Percentiles rank a stretch among this genome's conserved stretches.
phyloP scores from a whole-genome alignment of 352 stramenopile species.

The Phytopythium vexans region DNA sequence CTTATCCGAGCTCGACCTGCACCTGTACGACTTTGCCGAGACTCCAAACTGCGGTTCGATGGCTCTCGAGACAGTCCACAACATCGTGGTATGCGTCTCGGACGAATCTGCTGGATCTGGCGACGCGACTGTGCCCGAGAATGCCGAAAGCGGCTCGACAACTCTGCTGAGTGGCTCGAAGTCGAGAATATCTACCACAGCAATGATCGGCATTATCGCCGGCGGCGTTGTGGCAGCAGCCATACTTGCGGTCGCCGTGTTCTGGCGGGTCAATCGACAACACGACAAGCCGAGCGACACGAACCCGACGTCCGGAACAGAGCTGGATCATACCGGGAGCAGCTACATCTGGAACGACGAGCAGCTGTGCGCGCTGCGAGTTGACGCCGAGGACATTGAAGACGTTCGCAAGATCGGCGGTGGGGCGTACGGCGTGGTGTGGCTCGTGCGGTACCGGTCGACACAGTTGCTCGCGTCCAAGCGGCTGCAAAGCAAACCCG shows the following conservation, averaged over 20 bases:
- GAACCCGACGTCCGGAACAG: neutral
- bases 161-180: too few relatives aligned
- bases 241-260: too few relatives aligned
- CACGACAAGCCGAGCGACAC: neutral
- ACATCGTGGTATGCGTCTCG: too few relatives aligned
- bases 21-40: neutral
- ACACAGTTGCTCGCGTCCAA: conserved; percentile 28
- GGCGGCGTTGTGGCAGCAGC: too few relatives aligned
- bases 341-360: conserved; percentile 33
- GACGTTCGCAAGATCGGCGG: conserved; percentile 40
- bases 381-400: conserved; percentile 43
- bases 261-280: neutral
- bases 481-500: conserved; percentile 23
- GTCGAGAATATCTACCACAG: too few relatives aligned
- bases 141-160: too few relatives aligned
- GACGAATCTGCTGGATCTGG: too few relatives aligned
- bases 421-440: conserved; percentile 31
- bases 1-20: neutral
- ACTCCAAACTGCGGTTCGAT: too few relatives aligned
- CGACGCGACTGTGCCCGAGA: too few relatives aligned
- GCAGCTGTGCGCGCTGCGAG: conserved; percentile 29
- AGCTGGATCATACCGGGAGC: neutral
- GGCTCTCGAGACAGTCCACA: too few relatives aligned
- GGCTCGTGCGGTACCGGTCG: conserved; percentile 38
- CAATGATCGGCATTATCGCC: too few relatives aligned